Evolutionary conservation across 2,329 filamentous ascomycete genomes (phyloP), one percentile per base, ranked within the genome.

Genomic region (Colletotrichum sojae): DNA sequence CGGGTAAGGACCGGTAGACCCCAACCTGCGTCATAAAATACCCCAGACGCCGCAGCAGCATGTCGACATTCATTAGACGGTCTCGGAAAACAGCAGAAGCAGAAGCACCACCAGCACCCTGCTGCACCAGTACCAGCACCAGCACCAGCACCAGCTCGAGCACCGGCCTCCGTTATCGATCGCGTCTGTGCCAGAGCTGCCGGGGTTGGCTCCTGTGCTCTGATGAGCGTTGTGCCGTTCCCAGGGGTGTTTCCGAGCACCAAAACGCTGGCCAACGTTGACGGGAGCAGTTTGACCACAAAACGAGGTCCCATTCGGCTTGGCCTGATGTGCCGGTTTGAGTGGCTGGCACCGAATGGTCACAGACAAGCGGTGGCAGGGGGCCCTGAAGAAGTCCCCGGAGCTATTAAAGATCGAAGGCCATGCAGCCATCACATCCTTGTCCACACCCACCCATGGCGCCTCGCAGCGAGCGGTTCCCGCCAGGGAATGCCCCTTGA

Each of bases 391-490:
- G 70, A 72, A 71, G 69, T 63, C 69, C 70, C 70, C 70, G 70
- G 68, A 60, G 64, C 70, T 68, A 62, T 68, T 71, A 64, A 69
- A 72, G 70, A 72, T 72, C 70, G 70, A 71, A 71, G 63, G 60
- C 51, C 67, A 68, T 70, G 67, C 67, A 70, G 48, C 67, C 67
- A 68, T 68, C 64, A 58, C 53, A 70, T 68, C 67, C 67, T 58
- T 68, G 67, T 68, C 46, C 58, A 59, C 67, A 70, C 67, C 67
- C 66, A 66, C 61, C 40, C 45, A 63, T 40, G 67, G 58, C 67
- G 58, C 57, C 63, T 68, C 57, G 59, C 67, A 63, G 65, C 64
- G 39, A 70, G 67, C 58, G 58, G 64, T 70, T 70, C 64, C 57
- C 58, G 64, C 58, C 67, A 70, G 53, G 67, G 64, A 70, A 70